Evolutionary conservation across 2,329 filamentous ascomycete genomes (phyloP).

Genomic region (Daldinia sp.): DNA sequence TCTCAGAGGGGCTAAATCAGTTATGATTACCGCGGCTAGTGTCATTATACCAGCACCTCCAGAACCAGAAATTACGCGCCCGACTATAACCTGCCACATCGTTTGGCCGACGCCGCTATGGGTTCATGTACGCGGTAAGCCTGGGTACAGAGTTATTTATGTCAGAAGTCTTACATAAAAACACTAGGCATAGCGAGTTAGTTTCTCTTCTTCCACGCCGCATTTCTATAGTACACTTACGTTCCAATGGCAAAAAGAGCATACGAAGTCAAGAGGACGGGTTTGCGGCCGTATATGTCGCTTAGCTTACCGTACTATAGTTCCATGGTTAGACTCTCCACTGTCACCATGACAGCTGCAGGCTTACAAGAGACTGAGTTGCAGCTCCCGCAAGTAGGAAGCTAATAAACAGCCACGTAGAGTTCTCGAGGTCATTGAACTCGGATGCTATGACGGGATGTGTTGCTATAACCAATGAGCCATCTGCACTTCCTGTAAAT

Average conservation of each 20-base stretch:
- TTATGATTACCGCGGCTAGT: conserved; percentile 61
- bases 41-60: conserved; percentile 61
- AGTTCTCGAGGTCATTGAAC: conserved; percentile 63
- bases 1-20: conserved; percentile 60
- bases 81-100: conserved; percentile 59
- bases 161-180: conserved; percentile 45
- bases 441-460: conserved; percentile 69
- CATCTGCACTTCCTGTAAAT: conserved; percentile 72
- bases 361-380: conserved; percentile 60
- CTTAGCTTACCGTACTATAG: conserved; percentile 62
- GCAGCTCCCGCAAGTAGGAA: conserved; percentile 61
- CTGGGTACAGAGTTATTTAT: neutral
- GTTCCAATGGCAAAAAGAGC: conserved; percentile 58
- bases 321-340: neutral
- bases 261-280: conserved; percentile 59
- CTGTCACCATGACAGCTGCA: neutral
- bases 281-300: conserved; percentile 65
- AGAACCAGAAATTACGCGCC: conserved; percentile 60
- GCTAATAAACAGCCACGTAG: conserved; percentile 65
- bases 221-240: conserved; percentile 47
- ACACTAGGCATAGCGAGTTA: conserved; percentile 33
- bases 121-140: conserved; percentile 11
- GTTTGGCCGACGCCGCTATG: conserved; percentile 55
- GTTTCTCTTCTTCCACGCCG: neutral
- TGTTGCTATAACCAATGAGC: conserved; percentile 71